Evolutionary conservation across 2,329 filamentous ascomycete species (phyloP).

Genomic region (Fusarium duplospermum): DNA sequence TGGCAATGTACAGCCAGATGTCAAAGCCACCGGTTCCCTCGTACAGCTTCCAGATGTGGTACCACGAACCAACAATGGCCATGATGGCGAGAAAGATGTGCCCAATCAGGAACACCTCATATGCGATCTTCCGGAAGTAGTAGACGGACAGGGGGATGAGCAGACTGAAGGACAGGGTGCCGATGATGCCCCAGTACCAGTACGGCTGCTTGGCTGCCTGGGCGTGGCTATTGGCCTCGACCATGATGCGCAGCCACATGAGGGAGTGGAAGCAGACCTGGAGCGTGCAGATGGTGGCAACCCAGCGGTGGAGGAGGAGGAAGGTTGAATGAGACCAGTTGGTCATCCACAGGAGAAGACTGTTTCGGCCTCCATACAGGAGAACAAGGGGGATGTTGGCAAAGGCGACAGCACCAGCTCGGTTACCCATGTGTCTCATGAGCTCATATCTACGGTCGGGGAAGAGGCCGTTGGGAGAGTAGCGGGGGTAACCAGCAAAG

Average conservation of each 20-base stretch:
- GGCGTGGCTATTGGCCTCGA: conserved; percentile 43
- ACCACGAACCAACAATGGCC: conserved; percentile 56
- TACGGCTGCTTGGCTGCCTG: conserved; percentile 46
- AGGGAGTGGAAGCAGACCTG: conserved; percentile 60
- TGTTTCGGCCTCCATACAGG: conserved; percentile 60
- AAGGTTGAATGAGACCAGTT: conserved; percentile 63
- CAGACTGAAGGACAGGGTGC: conserved; percentile 48
- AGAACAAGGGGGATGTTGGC: conserved; percentile 56
- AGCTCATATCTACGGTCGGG: conserved; percentile 42
- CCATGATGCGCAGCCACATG: conserved; percentile 52
- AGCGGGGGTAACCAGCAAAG: conserved; percentile 44
- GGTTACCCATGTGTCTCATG: conserved; percentile 51
- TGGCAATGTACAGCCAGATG: conserved; percentile 45
- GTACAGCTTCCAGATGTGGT: conserved; percentile 54
- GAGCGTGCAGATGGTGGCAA: conserved; percentile 57
- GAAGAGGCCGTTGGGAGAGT: conserved; percentile 47
- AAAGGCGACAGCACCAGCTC: conserved; percentile 55
- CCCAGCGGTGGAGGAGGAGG: conserved; percentile 61
- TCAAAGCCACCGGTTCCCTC: conserved; percentile 56
- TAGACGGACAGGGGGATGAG: conserved; percentile 50
- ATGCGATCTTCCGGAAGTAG: conserved; percentile 51
- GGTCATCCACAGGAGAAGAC: conserved; percentile 59
- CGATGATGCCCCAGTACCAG: conserved; percentile 59
- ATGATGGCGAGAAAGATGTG: conserved; percentile 57
- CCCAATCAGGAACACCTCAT: conserved; percentile 58